A percentile compares a stretch with the other conserved stretches of the same genome.
Conservation (phyloP, 768 basidiomycete genomes). For the Boletus vermiculosoides region DNA sequence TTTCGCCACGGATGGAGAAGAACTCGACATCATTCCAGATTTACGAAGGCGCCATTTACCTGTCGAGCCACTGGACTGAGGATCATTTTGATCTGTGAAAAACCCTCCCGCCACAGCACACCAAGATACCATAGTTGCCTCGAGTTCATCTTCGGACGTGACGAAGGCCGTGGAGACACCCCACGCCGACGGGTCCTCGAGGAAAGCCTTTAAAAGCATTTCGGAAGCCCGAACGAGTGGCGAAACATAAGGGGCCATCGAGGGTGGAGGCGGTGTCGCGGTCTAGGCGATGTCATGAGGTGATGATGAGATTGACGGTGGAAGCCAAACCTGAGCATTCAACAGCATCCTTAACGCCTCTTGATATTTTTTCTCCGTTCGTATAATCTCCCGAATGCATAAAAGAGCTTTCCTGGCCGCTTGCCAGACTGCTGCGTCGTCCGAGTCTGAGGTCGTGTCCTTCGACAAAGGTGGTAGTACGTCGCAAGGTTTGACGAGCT, state of each 20-base stretch:
- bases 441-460: slow-evolving; percentile 9
- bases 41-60: slow-evolving; percentile 28
- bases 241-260: slow-evolving; percentile 51
- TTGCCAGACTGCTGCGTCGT: slow-evolving; percentile 35
- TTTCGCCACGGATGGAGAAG: slow-evolving; percentile 6
- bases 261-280: slow-evolving; percentile 45
- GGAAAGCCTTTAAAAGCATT: slow-evolving; percentile 47
- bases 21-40: slow-evolving; percentile 7
- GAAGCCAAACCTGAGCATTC: slow-evolving; percentile 33
- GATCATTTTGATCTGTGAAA: slow-evolving; percentile 32
- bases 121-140: slow-evolving; percentile 58
- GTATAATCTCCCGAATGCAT: slow-evolving; percentile 47
- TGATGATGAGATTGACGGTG: neutral
- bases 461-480: neutral
- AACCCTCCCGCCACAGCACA: slow-evolving; percentile 33
- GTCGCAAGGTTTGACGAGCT: neutral
- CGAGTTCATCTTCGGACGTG: slow-evolving; percentile 48
- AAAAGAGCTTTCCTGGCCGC: slow-evolving; percentile 41
- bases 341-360: slow-evolving; percentile 37
- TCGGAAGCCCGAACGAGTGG: slow-evolving; percentile 52
- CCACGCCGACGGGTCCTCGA: slow-evolving; percentile 62
- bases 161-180: slow-evolving; percentile 64
- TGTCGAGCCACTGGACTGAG: slow-evolving; percentile 8
- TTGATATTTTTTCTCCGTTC: slow-evolving; percentile 47
- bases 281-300: slow-evolving; percentile 27